Percentiles rank a stretch among this genome's conserved stretches.
Conservation (phyloP, 768 basidiomycete species). For the Candolleomyces aberdarensis region DNA sequence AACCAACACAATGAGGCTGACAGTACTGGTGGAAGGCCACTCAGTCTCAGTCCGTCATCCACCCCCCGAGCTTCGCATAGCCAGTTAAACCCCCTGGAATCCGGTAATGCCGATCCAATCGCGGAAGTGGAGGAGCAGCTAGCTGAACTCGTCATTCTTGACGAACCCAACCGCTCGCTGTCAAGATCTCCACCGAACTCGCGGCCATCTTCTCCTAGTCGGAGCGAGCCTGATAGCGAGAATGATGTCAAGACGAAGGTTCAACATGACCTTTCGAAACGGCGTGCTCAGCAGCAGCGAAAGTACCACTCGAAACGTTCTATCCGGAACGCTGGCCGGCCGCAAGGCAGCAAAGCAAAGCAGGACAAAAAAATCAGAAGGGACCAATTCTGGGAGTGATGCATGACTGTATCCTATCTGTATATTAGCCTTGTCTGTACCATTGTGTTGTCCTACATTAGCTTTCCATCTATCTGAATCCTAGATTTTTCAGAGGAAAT, state of each 20-base stretch:
- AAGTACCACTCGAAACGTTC: constrained; percentile 80
- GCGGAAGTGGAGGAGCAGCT: constrained; percentile 20
- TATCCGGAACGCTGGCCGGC: constrained; percentile 57
- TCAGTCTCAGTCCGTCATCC: not conserved
- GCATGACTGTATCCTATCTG: constrained; percentile 19
- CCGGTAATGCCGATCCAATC: constrained; percentile 3
- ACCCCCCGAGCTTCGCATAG: not conserved
- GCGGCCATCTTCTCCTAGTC: constrained; percentile 39
- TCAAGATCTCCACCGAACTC: constrained; percentile 55
- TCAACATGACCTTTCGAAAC: constrained; percentile 55
- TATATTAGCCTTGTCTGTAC: not conserved
- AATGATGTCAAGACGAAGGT: constrained; percentile 58
- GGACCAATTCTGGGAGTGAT: constrained; percentile 47
- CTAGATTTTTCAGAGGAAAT: not conserved
- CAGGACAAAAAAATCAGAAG: constrained; percentile 64
- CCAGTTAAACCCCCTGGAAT: not conserved
- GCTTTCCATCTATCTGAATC: not conserved
- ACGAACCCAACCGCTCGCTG: constrained; percentile 26
- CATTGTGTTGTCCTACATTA: not conserved
- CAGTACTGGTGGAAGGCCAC: constrained; percentile 32
- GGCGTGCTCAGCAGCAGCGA: constrained; percentile 58
- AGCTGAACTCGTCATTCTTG: constrained; percentile 20
- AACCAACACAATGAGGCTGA: constrained; percentile 33
- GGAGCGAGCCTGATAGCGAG: constrained; percentile 36
- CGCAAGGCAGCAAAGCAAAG: constrained; percentile 84